Evolutionary conservation across 495 filamentous ascomycete genomes (phyloP).

Genomic region (Daldinia concentrica): DNA sequence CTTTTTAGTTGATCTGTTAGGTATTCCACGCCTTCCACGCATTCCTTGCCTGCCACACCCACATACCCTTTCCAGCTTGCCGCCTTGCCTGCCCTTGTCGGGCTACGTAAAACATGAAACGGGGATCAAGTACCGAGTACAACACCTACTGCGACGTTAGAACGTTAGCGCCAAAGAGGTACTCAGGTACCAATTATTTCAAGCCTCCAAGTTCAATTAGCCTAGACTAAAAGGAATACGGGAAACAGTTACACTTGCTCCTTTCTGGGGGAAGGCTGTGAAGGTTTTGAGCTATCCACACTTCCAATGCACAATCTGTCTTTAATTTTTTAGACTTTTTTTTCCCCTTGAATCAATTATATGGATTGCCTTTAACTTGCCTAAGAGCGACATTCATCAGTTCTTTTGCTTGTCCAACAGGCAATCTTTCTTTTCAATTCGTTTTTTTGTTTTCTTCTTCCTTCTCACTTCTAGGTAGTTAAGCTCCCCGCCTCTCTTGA

Average conservation of each 20-base stretch:
- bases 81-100: slow-evolving; percentile 23
- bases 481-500: slow-evolving; percentile 38
- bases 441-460: neutral
- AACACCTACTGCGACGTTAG: slow-evolving; percentile 16
- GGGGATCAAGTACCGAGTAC: slow-evolving; percentile 28
- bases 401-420: slow-evolving; percentile 10
- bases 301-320: slow-evolving; percentile 4
- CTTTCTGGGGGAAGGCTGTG: slow-evolving; percentile 18
- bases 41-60: neutral
- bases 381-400: slow-evolving; percentile 6
- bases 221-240: slow-evolving; percentile 18
- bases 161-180: slow-evolving; percentile 21
- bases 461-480: slow-evolving; percentile 15
- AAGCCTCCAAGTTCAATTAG: slow-evolving; percentile 20
- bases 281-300: slow-evolving; percentile 6
- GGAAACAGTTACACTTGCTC: slow-evolving; percentile 7
- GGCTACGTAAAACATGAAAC: slow-evolving; percentile 2
- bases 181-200: slow-evolving; percentile 26
- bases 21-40: slow-evolving; percentile 11
- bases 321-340: neutral
- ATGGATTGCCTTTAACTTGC: slow-evolving; percentile 6
- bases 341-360: slow-evolving; percentile 6
- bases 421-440: slow-evolving; percentile 1
- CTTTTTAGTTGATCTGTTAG: slow-evolving; percentile 17
- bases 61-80: slow-evolving; percentile 20